phyloP scores from a whole-genome alignment of 345 rosid species.

The Eucalyptus regnans region DNA sequence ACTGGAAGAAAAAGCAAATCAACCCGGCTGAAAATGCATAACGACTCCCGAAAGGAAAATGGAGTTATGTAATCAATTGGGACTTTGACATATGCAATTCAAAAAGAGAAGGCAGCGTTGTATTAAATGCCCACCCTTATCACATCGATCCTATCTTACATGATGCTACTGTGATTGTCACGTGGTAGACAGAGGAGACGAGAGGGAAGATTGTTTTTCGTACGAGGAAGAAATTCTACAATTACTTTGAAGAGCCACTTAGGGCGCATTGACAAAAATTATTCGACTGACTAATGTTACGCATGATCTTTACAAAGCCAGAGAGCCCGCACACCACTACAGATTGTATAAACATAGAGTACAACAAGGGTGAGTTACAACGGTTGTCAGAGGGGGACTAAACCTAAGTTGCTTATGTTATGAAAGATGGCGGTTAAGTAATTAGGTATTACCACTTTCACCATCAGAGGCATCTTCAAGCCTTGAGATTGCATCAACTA shows the following conservation, averaged over 20 bases:
- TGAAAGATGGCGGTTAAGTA: slow-evolving; percentile 7
- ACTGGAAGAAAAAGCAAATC: neutral
- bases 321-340: neutral
- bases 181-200: neutral
- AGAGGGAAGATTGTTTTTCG: neutral
- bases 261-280: neutral
- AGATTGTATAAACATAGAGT: neutral
- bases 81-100: neutral
- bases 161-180: neutral
- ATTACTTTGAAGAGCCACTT: neutral
- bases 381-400: neutral
- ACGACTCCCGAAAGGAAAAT: neutral
- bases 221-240: neutral
- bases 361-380: neutral
- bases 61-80: neutral
- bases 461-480: slow-evolving; percentile 89
- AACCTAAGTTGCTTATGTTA: slow-evolving; percentile 2
- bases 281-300: neutral
- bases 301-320: neutral
- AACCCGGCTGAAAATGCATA: neutral
- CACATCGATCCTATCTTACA: neutral
- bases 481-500: slow-evolving; percentile 74
- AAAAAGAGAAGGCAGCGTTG: neutral
- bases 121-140: neutral
- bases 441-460: slow-evolving; percentile 82